Base-by-base conservation (phyloP, 1,284 basidiomycete species). In the Laetiporus sulphureus region DNA sequence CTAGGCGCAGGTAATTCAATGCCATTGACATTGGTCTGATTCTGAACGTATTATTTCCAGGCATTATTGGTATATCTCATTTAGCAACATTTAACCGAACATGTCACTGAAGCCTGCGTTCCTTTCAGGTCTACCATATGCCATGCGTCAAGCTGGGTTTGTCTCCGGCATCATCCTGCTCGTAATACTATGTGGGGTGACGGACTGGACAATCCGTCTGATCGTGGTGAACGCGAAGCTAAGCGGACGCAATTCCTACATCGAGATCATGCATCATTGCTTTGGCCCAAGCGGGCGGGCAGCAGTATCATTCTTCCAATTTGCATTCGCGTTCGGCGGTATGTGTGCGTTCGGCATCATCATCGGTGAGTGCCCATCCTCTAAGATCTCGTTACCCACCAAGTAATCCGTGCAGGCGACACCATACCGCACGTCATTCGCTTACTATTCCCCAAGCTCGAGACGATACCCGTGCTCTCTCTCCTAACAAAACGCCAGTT, bases 121-220 rank as follows among this genome's bases (percentile, higher is more conserved):
- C 6, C 21, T 7, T 16, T 32, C 46, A 92, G 91, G 82, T 42
- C 68, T 98, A 18, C 94, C 94, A 1, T 97, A 97, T 60, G 92
- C 94, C 25, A 68, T 97, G 45, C 81, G 83, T 52, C 88, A 95
- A 69, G 91, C 94, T 19, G 94, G 94, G 2, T 94, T 97, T 65
- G 74, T 97, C 46, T 81, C 79, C 0, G 96, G 96, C 5, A 65
- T 97, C 11, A 40, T 84, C 7, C 74, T 99, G 2, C 75, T 99
- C 12, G 68, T 94, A 18, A 63, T 82, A 5, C 71, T 99, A 11
- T 93, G 90, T 33, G 74, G 67, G 19, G 76, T 96, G 30, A 98
- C 95, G 10, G 94, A 98, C 65, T 99, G 95, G 95, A 99, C 96
- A 3, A 98, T 99, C 47, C 83, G 94, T 11, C 77, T 99, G 24